Evolutionary conservation across 2,329 filamentous ascomycete species (phyloP).

Genomic region (Didymosphaeria variabile): DNA sequence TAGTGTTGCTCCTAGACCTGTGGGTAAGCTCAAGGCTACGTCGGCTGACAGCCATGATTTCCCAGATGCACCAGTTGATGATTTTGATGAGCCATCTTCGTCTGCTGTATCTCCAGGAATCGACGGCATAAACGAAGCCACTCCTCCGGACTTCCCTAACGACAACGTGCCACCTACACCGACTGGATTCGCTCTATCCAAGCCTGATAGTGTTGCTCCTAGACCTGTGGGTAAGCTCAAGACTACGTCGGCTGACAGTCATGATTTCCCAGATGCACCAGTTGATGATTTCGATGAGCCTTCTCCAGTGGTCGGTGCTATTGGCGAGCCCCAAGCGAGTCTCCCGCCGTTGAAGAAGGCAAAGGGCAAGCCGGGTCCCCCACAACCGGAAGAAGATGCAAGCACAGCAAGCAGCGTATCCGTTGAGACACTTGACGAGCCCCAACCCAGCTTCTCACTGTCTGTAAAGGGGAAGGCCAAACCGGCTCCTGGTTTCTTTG

Average conservation of each 20-base stretch:
- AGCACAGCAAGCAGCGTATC: background rate
- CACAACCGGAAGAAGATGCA: background rate
- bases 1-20: background rate
- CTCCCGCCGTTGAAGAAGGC: background rate
- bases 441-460: background rate
- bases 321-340: too few species aligned
- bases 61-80: background rate
- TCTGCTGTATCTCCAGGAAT: background rate
- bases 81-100: too few species aligned
- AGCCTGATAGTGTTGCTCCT: background rate
- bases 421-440: background rate
- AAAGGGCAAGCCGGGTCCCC: background rate
- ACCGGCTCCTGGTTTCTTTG: conserved; percentile 1
- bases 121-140: background rate
- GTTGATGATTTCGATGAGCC: background rate
- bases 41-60: background rate
- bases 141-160: background rate
- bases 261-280: background rate
- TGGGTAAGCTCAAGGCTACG: background rate
- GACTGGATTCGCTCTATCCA: background rate
- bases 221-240: background rate
- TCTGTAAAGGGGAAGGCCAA: background rate
- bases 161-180: background rate
- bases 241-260: background rate
- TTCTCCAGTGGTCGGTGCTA: background rate